phyloP scores from a whole-genome alignment of 2,329 filamentous ascomycete genomes.

The Coniochaeta pulveracea region DNA sequence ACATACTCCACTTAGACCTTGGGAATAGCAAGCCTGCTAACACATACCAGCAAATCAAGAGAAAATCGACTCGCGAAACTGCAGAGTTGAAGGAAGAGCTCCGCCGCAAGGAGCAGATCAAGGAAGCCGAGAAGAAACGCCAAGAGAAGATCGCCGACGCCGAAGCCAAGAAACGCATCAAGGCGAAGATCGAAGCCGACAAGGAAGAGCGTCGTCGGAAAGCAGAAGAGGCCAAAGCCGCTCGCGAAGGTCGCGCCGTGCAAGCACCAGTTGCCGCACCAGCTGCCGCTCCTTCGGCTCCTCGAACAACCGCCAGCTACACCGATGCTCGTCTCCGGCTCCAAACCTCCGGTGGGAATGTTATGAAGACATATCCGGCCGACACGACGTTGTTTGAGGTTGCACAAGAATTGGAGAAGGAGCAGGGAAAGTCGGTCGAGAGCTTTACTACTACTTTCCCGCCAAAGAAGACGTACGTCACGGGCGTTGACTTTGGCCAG shows the following conservation, averaged over 20 bases:
- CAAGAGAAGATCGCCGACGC: slow-evolving; percentile 79
- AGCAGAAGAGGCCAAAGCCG: slow-evolving; percentile 75
- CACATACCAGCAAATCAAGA: slow-evolving; percentile 49
- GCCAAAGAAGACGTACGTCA: slow-evolving; percentile 69
- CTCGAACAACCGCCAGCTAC: slow-evolving; percentile 59
- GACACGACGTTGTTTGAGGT: slow-evolving; percentile 92
- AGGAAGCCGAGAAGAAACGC: slow-evolving; percentile 77
- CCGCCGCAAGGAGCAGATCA: slow-evolving; percentile 77
- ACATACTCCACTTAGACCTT: slow-evolving; percentile 2
- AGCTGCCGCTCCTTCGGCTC: slow-evolving; percentile 29
- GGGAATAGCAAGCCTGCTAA: slow-evolving; percentile 5
- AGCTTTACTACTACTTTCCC: slow-evolving; percentile 74
- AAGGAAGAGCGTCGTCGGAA: slow-evolving; percentile 82
- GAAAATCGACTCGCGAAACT: slow-evolving; percentile 80
- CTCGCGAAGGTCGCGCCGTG: slow-evolving; percentile 60
- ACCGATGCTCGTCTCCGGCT: slow-evolving; percentile 73
- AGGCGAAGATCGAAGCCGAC: slow-evolving; percentile 89
- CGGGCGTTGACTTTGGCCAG: slow-evolving; percentile 66
- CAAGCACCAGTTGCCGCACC: slow-evolving; percentile 24
- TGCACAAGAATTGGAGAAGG: slow-evolving; percentile 60
- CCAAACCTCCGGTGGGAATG: slow-evolving; percentile 63
- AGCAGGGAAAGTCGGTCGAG: slow-evolving; percentile 58
- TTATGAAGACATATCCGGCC: slow-evolving; percentile 79
- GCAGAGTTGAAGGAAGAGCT: slow-evolving; percentile 88
- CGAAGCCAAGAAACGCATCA: slow-evolving; percentile 78